phyloP scores from a whole-genome alignment of 371 early-diverging fungal genomes.

The Mycotypha africana region DNA sequence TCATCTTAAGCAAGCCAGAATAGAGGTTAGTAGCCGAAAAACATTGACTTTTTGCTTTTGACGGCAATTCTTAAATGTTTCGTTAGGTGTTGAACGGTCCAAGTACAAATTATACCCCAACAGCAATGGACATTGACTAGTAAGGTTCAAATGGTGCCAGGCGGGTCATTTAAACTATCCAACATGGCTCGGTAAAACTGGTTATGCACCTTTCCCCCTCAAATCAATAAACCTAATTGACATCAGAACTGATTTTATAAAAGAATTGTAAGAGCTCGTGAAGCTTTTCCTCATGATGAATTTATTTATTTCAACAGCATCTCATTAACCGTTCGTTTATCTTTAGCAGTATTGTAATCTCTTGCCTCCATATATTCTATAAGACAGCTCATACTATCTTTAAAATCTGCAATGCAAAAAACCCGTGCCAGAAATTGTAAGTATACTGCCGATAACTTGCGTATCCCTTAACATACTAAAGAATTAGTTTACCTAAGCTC shows the following conservation, averaged over 20 bases:
- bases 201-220: too few relatives aligned
- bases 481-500: constrained; percentile 19
- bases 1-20: background rate
- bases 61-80: too few relatives aligned
- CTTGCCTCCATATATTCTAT: constrained; percentile 28
- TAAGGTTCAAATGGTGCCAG: too few relatives aligned
- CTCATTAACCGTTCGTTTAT: constrained; percentile 23
- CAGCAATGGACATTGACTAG: constrained; percentile 13
- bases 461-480: background rate
- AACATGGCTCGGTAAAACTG: too few relatives aligned
- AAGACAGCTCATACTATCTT: constrained; percentile 35
- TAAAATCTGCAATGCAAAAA: constrained; percentile 17
- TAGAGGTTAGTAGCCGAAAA: too few relatives aligned
- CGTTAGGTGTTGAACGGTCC: constrained; percentile 10
- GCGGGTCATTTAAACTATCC: too few relatives aligned
- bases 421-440: background rate
- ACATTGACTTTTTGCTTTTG: too few relatives aligned
- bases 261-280: too few relatives aligned
- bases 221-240: too few relatives aligned
- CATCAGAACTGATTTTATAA: too few relatives aligned
- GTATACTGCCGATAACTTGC: background rate
- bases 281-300: too few relatives aligned
- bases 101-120: background rate
- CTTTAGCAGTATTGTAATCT: constrained; percentile 1
- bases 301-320: too few relatives aligned